phyloP scores from a whole-genome alignment of 169 alveolate species.

The Theileria sp. region DNA sequence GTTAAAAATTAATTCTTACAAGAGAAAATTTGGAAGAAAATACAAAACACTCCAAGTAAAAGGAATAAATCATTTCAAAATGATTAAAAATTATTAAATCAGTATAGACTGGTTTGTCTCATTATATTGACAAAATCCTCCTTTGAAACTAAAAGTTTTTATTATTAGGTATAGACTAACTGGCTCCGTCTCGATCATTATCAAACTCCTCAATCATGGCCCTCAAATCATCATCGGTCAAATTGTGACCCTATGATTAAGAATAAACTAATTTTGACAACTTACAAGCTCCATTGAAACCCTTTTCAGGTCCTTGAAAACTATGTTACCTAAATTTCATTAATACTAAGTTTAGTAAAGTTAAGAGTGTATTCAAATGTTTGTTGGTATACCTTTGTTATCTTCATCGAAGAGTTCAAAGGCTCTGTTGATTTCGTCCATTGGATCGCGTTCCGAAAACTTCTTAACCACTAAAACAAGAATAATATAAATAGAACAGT shows the following conservation, averaged over 20 bases:
- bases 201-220: conserved; percentile 98
- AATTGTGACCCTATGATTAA: conserved; percentile 86
- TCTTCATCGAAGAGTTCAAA: conserved; percentile 95
- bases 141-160: conserved; percentile 73
- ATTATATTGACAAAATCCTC: conserved; percentile 94
- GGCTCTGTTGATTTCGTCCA: conserved; percentile 93
- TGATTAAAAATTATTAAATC: conserved; percentile 4
- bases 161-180: conserved; percentile 24
- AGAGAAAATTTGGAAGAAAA: conserved; percentile 9
- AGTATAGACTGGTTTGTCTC: conserved; percentile 92
- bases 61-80: not conserved
- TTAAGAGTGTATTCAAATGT: not conserved
- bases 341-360: not conserved
- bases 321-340: conserved; percentile 81
- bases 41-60: not conserved
- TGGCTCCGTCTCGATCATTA: conserved; percentile 94
- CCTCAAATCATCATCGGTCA: conserved; percentile 95
- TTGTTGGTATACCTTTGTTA: conserved; percentile 77
- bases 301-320: conserved; percentile 90
- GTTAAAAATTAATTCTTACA: not conserved
- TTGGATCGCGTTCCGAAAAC: conserved; percentile 91
- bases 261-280: conserved; percentile 6
- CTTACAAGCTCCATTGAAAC: conserved; percentile 92
- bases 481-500: not conserved
- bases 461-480: conserved; percentile 80